Conservation (phyloP, 768 basidiomycete genomes). For the Russula ochroleuca region DNA sequence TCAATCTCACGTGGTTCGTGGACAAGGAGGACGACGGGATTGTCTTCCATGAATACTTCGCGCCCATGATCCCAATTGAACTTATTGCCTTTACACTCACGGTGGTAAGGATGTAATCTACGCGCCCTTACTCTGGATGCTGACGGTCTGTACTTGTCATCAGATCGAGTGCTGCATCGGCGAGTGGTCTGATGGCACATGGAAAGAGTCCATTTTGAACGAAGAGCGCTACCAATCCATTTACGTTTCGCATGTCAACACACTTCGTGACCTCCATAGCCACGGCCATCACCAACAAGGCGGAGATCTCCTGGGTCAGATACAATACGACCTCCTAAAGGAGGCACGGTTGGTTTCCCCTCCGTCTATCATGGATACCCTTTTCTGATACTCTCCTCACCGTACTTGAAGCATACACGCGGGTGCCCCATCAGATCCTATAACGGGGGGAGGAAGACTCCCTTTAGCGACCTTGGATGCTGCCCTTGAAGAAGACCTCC, state of each 20-base stretch:
- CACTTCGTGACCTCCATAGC: neutral
- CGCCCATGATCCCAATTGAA: conserved; percentile 3
- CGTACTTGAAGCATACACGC: neutral
- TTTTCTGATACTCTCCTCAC: neutral
- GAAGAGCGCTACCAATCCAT: neutral
- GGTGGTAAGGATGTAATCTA: conserved; percentile 5
- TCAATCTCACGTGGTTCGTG: conserved; percentile 19
- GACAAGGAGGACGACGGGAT: conserved; percentile 3
- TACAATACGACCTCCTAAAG: conserved; percentile 3
- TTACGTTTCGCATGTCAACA: conserved; percentile 1
- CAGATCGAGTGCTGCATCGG: conserved; percentile 19
- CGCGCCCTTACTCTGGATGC: neutral
- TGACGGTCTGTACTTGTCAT: neutral
- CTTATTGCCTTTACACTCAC: conserved; percentile 9
- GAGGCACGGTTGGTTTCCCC: neutral
- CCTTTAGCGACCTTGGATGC: neutral
- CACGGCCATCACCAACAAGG: neutral
- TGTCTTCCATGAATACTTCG: conserved; percentile 6
- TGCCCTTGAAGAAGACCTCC: neutral
- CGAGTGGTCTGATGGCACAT: conserved; percentile 13
- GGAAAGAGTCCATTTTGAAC: neutral
- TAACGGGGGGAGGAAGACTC: neutral
- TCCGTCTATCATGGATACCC: neutral
- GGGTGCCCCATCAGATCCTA: neutral
- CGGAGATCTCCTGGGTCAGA: neutral